These are phyloP conservation scores for Neopestalotiopsis sp. DNA, from an alignment of 2,329 filamentous ascomycete species.

Conservation along the genomic window DNA sequence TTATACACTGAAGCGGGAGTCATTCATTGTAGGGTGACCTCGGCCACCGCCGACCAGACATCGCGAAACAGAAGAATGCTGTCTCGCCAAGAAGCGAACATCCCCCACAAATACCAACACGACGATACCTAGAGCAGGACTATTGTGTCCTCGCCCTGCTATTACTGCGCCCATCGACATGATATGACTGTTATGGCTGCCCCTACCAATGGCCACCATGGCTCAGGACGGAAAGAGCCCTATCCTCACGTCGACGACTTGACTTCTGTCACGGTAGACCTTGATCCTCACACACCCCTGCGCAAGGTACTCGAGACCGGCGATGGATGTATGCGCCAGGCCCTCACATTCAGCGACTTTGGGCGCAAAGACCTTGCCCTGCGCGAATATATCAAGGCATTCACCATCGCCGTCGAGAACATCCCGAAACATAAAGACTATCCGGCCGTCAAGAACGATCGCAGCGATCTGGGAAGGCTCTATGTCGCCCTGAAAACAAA, in stretches of 20 bases:
- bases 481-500: conserved; percentile 58
- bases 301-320: conserved; percentile 59
- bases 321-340: conserved; percentile 61
- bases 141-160: not conserved
- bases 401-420: conserved; percentile 76
- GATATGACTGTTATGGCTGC: conserved; percentile 25
- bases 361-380: conserved; percentile 76
- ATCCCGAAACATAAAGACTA: conserved; percentile 81
- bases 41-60: not conserved
- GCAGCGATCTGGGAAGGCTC: conserved; percentile 50
- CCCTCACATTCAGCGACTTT: conserved; percentile 68
- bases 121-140: conserved; percentile 3
- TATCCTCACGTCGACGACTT: conserved; percentile 62
- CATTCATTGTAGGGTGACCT: not conserved
- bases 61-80: conserved; percentile 35
- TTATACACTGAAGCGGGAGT: not conserved
- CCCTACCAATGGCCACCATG: conserved; percentile 22
- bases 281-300: conserved; percentile 56
- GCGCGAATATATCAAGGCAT: conserved; percentile 83
- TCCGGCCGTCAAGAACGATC: conserved; percentile 64
- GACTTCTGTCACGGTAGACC: conserved; percentile 49
- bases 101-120: conserved; percentile 17
- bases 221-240: conserved; percentile 38
- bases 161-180: conserved; percentile 7
- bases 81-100: conserved; percentile 29